Evolutionary conservation across 768 basidiomycete species (phyloP).

Genomic region (Mycena latifolia): DNA sequence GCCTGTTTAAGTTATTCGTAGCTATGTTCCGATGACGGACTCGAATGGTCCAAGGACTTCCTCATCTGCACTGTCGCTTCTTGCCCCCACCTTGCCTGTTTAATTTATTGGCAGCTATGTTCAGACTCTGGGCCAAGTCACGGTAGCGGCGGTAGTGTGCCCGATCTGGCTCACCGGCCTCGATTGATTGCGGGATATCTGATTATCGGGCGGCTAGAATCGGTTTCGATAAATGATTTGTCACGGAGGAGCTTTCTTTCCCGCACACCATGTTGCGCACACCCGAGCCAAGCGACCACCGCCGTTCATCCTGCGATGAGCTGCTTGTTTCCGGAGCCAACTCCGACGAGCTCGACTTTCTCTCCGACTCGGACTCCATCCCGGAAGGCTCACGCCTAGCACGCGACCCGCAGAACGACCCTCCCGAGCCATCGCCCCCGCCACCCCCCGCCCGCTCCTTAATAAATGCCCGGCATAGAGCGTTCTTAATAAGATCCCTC

Average conservation of each 20-base stretch:
- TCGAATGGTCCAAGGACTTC: conserved; percentile 51
- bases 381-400: conserved; percentile 33
- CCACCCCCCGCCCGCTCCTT: conserved; percentile 23
- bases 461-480: conserved; percentile 40
- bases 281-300: conserved; percentile 35
- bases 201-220: too few species aligned
- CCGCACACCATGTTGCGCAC: conserved; percentile 24
- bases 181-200: too few species aligned
- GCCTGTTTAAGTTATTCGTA: too few species aligned
- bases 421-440: not conserved
- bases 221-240: too few species aligned
- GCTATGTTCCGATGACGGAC: too few species aligned
- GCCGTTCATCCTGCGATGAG: conserved; percentile 45
- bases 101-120: too few species aligned
- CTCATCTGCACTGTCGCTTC: too few species aligned
- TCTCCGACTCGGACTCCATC: conserved; percentile 22
- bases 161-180: too few species aligned
- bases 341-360: conserved; percentile 20
- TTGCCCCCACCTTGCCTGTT: too few species aligned
- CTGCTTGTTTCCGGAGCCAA: conserved; percentile 39
- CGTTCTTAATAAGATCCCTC: conserved; percentile 65
- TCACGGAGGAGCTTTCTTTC: too few species aligned
- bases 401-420: not conserved
- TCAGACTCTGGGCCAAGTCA: too few species aligned
- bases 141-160: too few species aligned